A percentile compares a stretch with the other conserved stretches of the same genome.
Conservation (phyloP, 495 filamentous ascomycete species). For the Ramalina peruviana region DNA sequence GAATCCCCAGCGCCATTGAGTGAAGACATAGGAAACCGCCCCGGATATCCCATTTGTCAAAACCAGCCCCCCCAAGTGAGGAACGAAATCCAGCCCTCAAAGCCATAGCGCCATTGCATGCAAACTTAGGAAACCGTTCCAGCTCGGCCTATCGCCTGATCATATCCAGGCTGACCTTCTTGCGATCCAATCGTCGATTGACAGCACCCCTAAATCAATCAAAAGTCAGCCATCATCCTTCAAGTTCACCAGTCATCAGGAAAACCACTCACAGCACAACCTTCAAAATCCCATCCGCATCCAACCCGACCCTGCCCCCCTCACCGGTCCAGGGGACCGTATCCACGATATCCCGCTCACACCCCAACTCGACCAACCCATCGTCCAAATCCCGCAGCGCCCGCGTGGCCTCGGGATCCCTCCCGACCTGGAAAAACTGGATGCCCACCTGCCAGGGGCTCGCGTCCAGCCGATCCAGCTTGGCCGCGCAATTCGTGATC, state of each 20-base stretch:
- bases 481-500: slow-evolving; percentile 51
- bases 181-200: slow-evolving; percentile 9
- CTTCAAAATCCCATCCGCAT: slow-evolving; percentile 66
- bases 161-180: slow-evolving; percentile 8
- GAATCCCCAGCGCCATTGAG: no score
- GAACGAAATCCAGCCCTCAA: no score
- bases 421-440: slow-evolving; percentile 94
- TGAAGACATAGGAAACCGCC: no score
- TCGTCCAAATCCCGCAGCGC: slow-evolving; percentile 71
- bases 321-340: slow-evolving; percentile 60
- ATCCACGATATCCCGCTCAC: slow-evolving; percentile 82
- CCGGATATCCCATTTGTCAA: no score
- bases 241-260: no score
- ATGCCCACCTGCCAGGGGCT: slow-evolving; percentile 81
- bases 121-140: no score
- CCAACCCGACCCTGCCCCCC: slow-evolving; percentile 27
- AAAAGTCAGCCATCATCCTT: background rate
- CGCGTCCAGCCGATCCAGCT: slow-evolving; percentile 58
- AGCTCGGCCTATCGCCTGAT: background rate
- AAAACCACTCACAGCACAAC: slow-evolving; percentile 38
- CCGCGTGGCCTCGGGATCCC: slow-evolving; percentile 47
- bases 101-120: no score
- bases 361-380: slow-evolving; percentile 40
- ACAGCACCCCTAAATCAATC: slow-evolving; percentile 2
- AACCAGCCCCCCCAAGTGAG: no score